Evolutionary conservation across 129 eudicot genomes (phyloP).

Genomic region (Lonicera japonica): DNA sequence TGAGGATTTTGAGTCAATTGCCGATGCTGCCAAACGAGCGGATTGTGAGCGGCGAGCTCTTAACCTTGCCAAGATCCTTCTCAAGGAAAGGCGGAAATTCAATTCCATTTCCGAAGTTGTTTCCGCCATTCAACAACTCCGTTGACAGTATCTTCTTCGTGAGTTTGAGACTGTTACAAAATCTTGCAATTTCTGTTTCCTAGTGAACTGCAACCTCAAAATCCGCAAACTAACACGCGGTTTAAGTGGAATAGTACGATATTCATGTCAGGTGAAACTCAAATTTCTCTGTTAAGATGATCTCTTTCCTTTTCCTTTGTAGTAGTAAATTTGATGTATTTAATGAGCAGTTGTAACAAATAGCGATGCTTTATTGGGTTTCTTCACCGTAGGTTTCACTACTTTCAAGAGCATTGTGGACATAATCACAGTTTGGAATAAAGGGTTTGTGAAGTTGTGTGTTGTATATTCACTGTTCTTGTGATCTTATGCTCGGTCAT

Average conservation of each 20-base stretch:
- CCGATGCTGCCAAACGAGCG: slow-evolving; percentile 55
- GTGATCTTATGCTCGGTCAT: too few species aligned
- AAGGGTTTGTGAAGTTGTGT: not conserved
- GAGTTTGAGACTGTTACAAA: not conserved
- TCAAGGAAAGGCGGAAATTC: slow-evolving; percentile 60
- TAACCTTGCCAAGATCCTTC: slow-evolving; percentile 62
- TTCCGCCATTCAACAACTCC: slow-evolving; percentile 33
- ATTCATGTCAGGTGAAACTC: not conserved
- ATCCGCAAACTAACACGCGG: not conserved
- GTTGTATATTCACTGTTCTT: not conserved
- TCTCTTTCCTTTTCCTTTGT: too few species aligned
- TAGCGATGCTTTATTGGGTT: not conserved
- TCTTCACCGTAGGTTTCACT: not conserved
- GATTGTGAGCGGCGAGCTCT: slow-evolving; percentile 84
- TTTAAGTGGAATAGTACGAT: not conserved
- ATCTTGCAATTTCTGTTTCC: not conserved
- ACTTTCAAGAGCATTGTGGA: not conserved
- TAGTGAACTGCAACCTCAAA: not conserved
- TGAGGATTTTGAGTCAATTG: slow-evolving; percentile 84
- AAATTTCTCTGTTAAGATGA: too few species aligned
- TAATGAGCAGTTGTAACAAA: too few species aligned
- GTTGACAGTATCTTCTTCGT: slow-evolving; percentile 11
- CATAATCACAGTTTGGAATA: not conserved
- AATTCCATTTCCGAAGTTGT: slow-evolving; percentile 57
- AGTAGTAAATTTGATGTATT: too few species aligned